Evolutionary conservation across 1,284 basidiomycete genomes (phyloP), one percentile per base, ranked within the genome.

Genomic region (Psilocybe mexicana): DNA sequence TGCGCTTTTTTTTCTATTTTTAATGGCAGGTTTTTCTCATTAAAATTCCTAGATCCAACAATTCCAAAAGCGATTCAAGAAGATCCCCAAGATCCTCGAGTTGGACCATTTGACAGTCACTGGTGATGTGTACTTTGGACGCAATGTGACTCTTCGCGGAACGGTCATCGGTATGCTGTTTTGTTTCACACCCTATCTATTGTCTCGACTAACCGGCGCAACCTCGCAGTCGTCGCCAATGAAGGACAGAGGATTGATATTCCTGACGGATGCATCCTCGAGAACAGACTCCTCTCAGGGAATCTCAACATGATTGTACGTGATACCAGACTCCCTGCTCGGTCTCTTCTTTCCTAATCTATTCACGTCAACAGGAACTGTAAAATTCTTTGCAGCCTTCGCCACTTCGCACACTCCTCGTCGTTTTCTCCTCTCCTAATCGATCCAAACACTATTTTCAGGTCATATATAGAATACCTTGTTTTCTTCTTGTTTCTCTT

Each of bases 21-120:
- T 43, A 8, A 33, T 45, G 44, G 43, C 52, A 45, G n/a, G 30
- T 54, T 18, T 18, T 44, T 2, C 44, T 30, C 38, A n/a, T 25
- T 44, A 18, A 28, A 43, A 10, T 12, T 38, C 36, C 69, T 79
- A 94, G 91, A 97, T 98, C 57, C 90, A 93, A 67, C 89, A 95
- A 73, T 98, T 98, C 85, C 94, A 98, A 80, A 96, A 95, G 77
- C 85, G 94, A 49, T 96, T 96, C 89, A 97, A 96, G 86, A 93
- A 90, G 75, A 96, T 98, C 67, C 96, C 96, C 52, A 90, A 90
- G 74, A 93, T 96, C 65, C 79, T 93, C 63, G 96, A 97, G 74
- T 83, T 98, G 57, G 96, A 98, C 77, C 96, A 98, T 76, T 81
- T 98, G 70, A 99, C 96, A 3, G 94, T 99, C 52, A 93, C 93